Base-by-base conservation (phyloP, 108 stramenopile species). In the Epithemia pelagica region DNA sequence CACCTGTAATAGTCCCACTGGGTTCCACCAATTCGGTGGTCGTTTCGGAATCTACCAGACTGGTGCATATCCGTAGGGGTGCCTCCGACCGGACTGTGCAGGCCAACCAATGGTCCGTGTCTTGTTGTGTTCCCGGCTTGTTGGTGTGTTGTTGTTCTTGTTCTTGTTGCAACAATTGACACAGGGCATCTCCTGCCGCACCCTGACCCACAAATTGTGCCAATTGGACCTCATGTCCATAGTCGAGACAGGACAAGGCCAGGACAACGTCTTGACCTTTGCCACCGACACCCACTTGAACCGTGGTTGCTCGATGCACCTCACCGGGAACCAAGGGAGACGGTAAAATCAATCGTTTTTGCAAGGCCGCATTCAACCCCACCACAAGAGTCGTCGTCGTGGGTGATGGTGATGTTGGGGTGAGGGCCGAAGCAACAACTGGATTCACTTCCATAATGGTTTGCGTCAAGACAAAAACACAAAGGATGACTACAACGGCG, bases 251-350 rank as follows among this genome's bases (percentile, higher is more conserved):
- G 27, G 74, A 68, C 60, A 93, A 29, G 10, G 89, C 78, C 51
- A 91, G 83, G 32, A 83, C 92, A 5, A 89, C 92, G 71, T 91
- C 92, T 70, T 94, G 92, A 0, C 89, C 92, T 62, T 94, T 94
- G 28, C 92, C 92, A 2, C 92, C 92, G 0, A 94, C 77, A 5
- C 92, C 92, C 2, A 73, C 73, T 46, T 86, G 82, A 10, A 79
- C 71, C 2, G 57, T 28, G 31, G 54, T 56, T 2, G 87, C 83
- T 10, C 89, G 80, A 67, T 89, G 90, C 25, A 94, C 92, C 56
- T 84, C 80, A 5, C 90, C 92, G 0, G 92, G 87, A 32, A 80
- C 66, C 27, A 91, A 64, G 23, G 33, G 23, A 21, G 76, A 58
- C 23, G 83, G 77, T 25, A 94, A 67, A 19, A 89, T 68, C 74